Base-by-base conservation (phyloP, 1,139 yeast genomes). In the Blastobotrys persicus region DNA sequence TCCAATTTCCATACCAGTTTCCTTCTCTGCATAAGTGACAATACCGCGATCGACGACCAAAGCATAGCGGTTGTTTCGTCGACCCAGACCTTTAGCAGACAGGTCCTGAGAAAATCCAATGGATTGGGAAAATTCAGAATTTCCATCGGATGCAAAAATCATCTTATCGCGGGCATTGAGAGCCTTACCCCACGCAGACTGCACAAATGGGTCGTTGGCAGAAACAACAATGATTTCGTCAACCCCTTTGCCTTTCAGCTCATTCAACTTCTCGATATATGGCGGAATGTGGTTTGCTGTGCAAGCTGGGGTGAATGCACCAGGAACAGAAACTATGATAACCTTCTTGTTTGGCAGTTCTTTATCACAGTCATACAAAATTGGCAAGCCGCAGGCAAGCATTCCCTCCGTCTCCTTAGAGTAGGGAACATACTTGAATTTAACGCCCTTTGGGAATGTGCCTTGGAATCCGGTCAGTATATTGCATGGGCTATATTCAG, bases 281-380 rank as follows among this genome's bases (percentile, higher is more conserved):
- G 82, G 87, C 23, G 96, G 96, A 57, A 88, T 80, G 69, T 89
- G 96, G 59, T 77, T 73, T 56, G 81, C 86, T 33, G 92, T 81
- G 71, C 96, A 88, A 4, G 95, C 82, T 57, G 95, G 95, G 34
- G 96, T 86, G 76, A 88, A 88, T 19, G 96, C 95, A 56, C 95
- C 95, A 54, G 96, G 96, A 23, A 87, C 95, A 50, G 88, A 78
- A 38, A 91, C 88, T 60, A 88, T 74, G 40, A 86, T 80, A 42
- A 86, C 77, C 58, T 76, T 79, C 67, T 77, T 77, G 56, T 75
- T 77, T 32, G 67, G 73, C 60, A 68, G 68, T 58, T 76, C 72
- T 63, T 73, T 72, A 53, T 74, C 72, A 52, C 82, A 72, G 59
- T 80, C 77, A 55, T 76, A 73, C 31, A 69, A 70, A 38, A 69